These are phyloP conservation scores for Cryptosporidium andersoni DNA, from an alignment of 169 alveolate genomes.

Conservation along the genomic window DNA sequence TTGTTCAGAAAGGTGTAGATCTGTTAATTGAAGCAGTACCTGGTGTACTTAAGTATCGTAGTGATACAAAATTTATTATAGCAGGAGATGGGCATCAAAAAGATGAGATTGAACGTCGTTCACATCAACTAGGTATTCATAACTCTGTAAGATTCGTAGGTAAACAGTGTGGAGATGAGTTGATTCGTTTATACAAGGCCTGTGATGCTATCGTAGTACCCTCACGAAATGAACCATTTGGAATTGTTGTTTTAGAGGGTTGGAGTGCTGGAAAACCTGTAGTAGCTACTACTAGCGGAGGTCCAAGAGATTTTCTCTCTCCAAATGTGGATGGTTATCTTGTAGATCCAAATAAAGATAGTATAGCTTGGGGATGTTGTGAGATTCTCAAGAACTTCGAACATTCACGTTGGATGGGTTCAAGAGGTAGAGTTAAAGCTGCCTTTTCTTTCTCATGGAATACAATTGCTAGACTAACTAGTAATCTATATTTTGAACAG, in stretches of 20 bases:
- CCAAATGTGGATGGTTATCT: conserved; percentile 76
- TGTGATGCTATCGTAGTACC: conserved; percentile 84
- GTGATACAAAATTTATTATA: conserved; percentile 80
- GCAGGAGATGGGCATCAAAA: conserved; percentile 84
- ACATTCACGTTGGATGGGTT: conserved; percentile 79
- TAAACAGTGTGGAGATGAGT: conserved; percentile 63
- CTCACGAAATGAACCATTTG: conserved; percentile 82
- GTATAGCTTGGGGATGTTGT: conserved; percentile 81
- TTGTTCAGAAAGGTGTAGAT: conserved; percentile 82
- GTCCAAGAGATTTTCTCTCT: conserved; percentile 81
- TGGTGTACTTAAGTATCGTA: conserved; percentile 72
- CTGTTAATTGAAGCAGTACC: conserved; percentile 76
- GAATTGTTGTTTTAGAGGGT: conserved; percentile 82
- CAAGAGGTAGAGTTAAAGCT: conserved; percentile 77
- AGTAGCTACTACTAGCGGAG: conserved; percentile 83
- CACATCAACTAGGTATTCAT: conserved; percentile 75
- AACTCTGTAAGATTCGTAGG: conserved; percentile 71
- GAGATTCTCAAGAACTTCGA: conserved; percentile 77
- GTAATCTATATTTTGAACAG: conserved; percentile 75
- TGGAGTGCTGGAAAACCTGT: conserved; percentile 83
- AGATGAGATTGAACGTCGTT: conserved; percentile 77
- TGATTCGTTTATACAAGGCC: conserved; percentile 78
- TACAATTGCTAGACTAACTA: conserved; percentile 74
- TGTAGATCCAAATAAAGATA: conserved; percentile 81
- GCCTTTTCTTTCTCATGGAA: conserved; percentile 79